A percentile compares a stretch with the other conserved stretches of the same genome.
These are phyloP conservation scores for Phyllosticta ampelicida DNA, from an alignment of 2,329 filamentous ascomycete genomes.

Conservation along the genomic window DNA sequence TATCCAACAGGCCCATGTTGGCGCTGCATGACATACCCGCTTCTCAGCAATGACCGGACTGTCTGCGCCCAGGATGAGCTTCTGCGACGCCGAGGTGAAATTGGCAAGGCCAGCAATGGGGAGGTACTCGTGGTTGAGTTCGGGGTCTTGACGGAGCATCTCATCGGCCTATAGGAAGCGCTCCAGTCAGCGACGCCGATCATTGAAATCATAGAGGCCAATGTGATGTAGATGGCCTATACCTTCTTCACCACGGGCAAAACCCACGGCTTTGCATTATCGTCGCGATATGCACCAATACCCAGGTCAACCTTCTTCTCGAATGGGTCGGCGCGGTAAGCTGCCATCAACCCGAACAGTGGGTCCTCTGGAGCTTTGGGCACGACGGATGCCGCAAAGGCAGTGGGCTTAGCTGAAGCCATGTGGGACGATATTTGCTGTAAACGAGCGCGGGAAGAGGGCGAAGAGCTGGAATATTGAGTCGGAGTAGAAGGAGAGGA, in stretches of 20 bases:
- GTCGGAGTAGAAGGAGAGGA: slow-evolving; percentile 12
- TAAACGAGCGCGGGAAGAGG: slow-evolving; percentile 26
- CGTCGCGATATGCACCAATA: slow-evolving; percentile 87
- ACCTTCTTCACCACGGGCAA: slow-evolving; percentile 95
- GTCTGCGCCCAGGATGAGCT: slow-evolving; percentile 70
- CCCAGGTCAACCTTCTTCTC: slow-evolving; percentile 86
- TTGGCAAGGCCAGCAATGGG: slow-evolving; percentile 81
- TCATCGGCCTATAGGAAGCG: slow-evolving; percentile 63
- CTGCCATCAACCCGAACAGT: slow-evolving; percentile 84
- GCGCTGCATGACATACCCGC: slow-evolving; percentile 41
- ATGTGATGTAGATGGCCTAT: slow-evolving; percentile 19
- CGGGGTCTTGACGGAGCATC: slow-evolving; percentile 74
- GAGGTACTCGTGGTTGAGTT: slow-evolving; percentile 95
- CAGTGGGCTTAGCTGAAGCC: slow-evolving; percentile 50
- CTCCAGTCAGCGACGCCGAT: slow-evolving; percentile 8
- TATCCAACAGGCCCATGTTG: neutral
- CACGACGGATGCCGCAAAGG: slow-evolving; percentile 66
- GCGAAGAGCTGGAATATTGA: neutral
- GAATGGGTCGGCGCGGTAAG: slow-evolving; percentile 67
- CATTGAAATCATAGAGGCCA: neutral
- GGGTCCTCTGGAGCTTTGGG: slow-evolving; percentile 90
- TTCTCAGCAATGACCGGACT: slow-evolving; percentile 78
- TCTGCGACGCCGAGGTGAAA: slow-evolving; percentile 83
- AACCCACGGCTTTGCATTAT: slow-evolving; percentile 95
- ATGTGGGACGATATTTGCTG: slow-evolving; percentile 59